A percentile compares a stretch with the other conserved stretches of the same genome.
These are phyloP conservation scores for Nicotiana attenuata DNA, from an alignment of 257 asterid species.

Conservation along the genomic window DNA sequence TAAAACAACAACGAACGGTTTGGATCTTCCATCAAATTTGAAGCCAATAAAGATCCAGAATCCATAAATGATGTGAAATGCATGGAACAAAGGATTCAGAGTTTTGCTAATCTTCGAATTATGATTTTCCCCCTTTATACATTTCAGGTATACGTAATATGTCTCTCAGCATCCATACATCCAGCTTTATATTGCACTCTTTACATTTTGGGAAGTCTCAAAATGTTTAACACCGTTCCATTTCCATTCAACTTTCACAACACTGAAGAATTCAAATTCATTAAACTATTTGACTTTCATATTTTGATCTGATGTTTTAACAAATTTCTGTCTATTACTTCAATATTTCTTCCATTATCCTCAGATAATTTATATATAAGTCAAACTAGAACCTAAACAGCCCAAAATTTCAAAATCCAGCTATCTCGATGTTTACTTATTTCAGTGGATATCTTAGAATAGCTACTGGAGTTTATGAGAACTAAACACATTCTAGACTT, in stretches of 20 bases:
- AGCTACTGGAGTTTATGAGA: neutral
- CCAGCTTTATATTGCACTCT: neutral
- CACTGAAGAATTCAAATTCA: neutral
- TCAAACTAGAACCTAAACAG: neutral
- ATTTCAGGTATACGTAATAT: neutral
- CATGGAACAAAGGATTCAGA: neutral
- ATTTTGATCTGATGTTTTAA: neutral
- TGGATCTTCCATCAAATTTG: neutral
- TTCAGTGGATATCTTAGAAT: neutral
- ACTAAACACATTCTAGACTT: neutral
- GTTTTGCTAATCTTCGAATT: neutral
- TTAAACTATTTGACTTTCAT: neutral
- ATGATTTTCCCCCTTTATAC: neutral
- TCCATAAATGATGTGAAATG: neutral
- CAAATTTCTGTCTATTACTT: neutral
- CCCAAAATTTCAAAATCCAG: neutral
- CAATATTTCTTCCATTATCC: neutral
- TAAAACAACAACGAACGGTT: neutral
- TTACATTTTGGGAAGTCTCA: neutral
- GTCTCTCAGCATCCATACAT: neutral
- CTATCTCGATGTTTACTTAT: neutral
- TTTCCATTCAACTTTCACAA: neutral
- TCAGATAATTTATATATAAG: neutral
- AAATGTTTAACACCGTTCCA: neutral
- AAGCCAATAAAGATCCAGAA: neutral